Base-by-base conservation (phyloP, 148 eudicot genomes). In the Diospyros kaki region DNA sequence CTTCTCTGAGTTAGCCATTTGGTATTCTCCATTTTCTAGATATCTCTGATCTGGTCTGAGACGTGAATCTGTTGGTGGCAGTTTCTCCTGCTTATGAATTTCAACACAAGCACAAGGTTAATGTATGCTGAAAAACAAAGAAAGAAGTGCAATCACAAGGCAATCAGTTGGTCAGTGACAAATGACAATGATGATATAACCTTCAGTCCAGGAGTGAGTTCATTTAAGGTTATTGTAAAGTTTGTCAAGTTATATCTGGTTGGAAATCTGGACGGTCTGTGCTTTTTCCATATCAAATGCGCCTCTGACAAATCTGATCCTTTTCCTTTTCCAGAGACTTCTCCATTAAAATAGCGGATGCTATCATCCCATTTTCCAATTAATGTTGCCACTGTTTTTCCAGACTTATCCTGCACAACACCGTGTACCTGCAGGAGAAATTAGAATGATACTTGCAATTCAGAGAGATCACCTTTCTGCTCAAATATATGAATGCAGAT, bases 51-150 rank as follows among this genome's bases (percentile, higher is more conserved):
- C 83, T 51, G 80, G 83, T 66, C 83, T 73, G 60, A 76, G 80
- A 68, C 83, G 69, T 60, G 83, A 81, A 72, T 81, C 83, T 53
- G 83, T 81, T 44, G 83, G 80, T 42, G 83, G 83, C 65, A 81
- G 69, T 69, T 76, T 81, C 58, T 81, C 83, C 83, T 80, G 75
- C 48, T 9, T 43, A 64, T 46, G 58, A 71, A 59, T 7, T 50
- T 74, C 45, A 46, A 43, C 17, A 15, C 46, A 6, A 54, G 63
- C 54, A 42, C 38, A 58, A 70, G 54, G 55, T 14, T 43, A 5
- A 43, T 17, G 17, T 59, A 61, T 15, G 45, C 53, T 42, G 4
- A 58, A 9, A 2, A 6, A 52, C 54, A 9, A 41, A 62, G 64
- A 48, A 58, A 60, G 68, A 11, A 17, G 45, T 45, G 44, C 39